These are phyloP conservation scores for Plasmodium chabaudi DNA, from an alignment of 169 alveolate genomes.

Conservation along the genomic window DNA sequence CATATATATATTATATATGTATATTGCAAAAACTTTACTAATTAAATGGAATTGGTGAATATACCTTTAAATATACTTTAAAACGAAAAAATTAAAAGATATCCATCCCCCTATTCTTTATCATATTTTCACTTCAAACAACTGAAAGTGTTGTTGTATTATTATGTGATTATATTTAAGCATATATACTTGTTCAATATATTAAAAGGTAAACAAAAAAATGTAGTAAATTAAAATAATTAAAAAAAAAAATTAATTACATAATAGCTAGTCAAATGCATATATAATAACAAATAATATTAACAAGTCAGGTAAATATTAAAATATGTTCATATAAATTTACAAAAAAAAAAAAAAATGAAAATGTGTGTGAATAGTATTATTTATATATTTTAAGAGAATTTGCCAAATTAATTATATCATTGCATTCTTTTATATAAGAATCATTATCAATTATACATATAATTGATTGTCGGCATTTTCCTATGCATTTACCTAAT, in stretches of 20 bases:
- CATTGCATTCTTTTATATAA: conserved; percentile 55
- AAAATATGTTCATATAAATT: background rate
- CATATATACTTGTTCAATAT: no score
- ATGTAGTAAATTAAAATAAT: no score
- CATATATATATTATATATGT: background rate
- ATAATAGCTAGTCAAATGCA: no score
- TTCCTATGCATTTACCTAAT: conserved; percentile 50
- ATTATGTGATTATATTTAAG: no score
- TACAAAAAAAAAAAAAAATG: background rate
- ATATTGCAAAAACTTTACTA: background rate
- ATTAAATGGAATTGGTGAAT: conserved; percentile 7
- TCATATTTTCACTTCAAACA: no score
- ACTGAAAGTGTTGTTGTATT: no score
- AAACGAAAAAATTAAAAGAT: background rate
- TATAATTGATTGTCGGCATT: conserved; percentile 54
- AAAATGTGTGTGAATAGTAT: background rate
- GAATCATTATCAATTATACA: conserved; percentile 66
- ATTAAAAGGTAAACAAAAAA: no score
- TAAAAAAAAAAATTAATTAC: no score
- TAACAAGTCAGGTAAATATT: background rate
- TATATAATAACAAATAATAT: background rate
- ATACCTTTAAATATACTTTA: conserved; percentile 25
- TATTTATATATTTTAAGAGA: conserved; percentile 22
- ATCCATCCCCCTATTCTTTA: background rate
- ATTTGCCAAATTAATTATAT: conserved; percentile 30